Evolutionary conservation across 2,329 filamentous ascomycete genomes (phyloP), one percentile per base, ranked within the genome.

Genomic region (Rhynchosporium secalis): DNA sequence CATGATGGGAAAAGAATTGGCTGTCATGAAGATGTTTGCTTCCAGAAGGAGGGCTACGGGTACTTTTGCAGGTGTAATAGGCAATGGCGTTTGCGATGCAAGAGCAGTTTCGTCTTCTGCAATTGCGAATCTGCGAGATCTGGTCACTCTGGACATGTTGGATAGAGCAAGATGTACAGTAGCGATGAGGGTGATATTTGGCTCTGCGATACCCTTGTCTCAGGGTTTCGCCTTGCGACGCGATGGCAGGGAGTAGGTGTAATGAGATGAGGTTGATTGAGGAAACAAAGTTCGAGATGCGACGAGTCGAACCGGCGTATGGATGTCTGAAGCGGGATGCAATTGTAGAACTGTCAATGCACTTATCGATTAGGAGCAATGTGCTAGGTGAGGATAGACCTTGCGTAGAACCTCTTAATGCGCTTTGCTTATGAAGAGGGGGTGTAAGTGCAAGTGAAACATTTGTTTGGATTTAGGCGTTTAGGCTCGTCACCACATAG

Each of bases 91-190:
- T 52, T 71, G 62, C 43, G 58, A 60, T 56, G 65, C 65, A 58
- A 67, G 57, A 57, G 70, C 62, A 62, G 69, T 68, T 31, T 67
- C 52, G 56, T 73, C 72, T 65, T 73, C 71, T 29, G 63, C 63
- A 54, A 72, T 69, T 33, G 67, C 63, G 62, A 73, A 65, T 64
- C 68, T 72, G 54, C 60, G 68, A 51, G 72, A 73, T 41, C 72
- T 65, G 45, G 72, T 73, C 45, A 71, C 66, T 68, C 72, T 67
- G 65, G 71, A 62, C 73, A 74, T 74, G 46, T 46, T 58, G 20
- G 10, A 46, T 26, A 28, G 49, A 36, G 45, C 26, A 46, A 33
- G 36, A 29, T 40, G 31, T 7, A 36, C 20, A 8, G 29, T 20
- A 38, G 29, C 45, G 46, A 58, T 61, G 49, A 36, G 28, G 8